Evolutionary conservation across 1,139 yeast genomes (phyloP).

Genomic region (Barnettozyma hawaiiensis): DNA sequence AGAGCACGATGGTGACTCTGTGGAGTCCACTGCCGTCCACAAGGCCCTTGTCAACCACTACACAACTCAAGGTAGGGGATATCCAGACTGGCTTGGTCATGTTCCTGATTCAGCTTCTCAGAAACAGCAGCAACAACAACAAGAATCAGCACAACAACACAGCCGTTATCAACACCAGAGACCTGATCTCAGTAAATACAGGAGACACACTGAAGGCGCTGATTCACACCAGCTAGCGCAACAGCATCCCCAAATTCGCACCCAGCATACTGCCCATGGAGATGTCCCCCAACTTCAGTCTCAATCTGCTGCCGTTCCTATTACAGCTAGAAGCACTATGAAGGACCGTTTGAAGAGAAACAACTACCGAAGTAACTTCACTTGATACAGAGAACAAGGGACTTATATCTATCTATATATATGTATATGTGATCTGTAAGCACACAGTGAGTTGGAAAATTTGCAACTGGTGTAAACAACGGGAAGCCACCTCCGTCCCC

Average conservation of each 20-base stretch:
- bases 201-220: conserved; percentile 15
- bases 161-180: conserved; percentile 6
- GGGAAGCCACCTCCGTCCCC: neutral
- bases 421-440: no score
- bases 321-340: conserved; percentile 14
- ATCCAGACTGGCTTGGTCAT: conserved; percentile 38
- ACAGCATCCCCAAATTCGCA: neutral
- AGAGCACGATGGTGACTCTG: conserved; percentile 35
- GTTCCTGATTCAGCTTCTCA: conserved; percentile 25
- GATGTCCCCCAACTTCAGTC: neutral
- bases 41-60: conserved; percentile 34
- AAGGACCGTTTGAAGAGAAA: conserved; percentile 24
- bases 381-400: neutral
- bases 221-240: conserved; percentile 2
- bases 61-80: conserved; percentile 29
- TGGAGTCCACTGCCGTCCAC: conserved; percentile 33
- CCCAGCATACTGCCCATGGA: neutral
- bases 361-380: conserved; percentile 21
- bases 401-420: no score
- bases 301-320: neutral
- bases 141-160: conserved; percentile 8
- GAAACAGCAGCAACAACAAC: conserved; percentile 7
- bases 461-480: neutral
- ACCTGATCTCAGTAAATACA: conserved; percentile 6
- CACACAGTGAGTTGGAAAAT: no score